Base-by-base conservation (phyloP, 2,329 filamentous ascomycete genomes). In the Claviceps sorghi region DNA sequence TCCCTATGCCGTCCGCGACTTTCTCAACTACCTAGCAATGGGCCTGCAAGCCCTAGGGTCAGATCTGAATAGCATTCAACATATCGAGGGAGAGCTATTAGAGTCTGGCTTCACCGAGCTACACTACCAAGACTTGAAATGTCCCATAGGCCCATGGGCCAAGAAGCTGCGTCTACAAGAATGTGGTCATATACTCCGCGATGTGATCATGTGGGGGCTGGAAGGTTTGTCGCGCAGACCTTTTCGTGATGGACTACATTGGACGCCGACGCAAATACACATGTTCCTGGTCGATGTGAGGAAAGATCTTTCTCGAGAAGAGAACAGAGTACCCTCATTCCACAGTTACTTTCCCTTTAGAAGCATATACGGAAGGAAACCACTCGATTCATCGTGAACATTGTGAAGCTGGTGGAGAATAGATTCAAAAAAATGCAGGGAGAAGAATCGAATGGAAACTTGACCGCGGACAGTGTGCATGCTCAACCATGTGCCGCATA, bases 111-210 rank as follows among this genome's bases (percentile, higher is more conserved):
- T 76, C 60, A 58, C 62, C 38, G 59, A 64, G 21, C 58, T 76
- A 30, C 57, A 57, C 4, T 66, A 69, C 58, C 68, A 70, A 54
- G 64, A 64, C 22, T 67, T 73, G 26, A 76, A 76, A 58, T 70
- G 68, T 8, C 75, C 75, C 4, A 59, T 76, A 1, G 75, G 75
- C 17, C 61, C 68, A 3, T 78, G 75, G 75, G 67, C 74, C 2
- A 65, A 66, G 48, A 66, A 67, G 52, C 58, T 64, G 29, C 65
- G 69, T 3, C 65, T 74, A 21, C 66, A 69, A 47, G 65, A 71
- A 38, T 74, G 71, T 55, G 74, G 74, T 1, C 63, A 72, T 34
- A 66, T 76, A 26, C 58, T 76, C 54, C 64, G 71, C 36, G 71
- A 72, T 29, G 67, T 68, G 4, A 61, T 70, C 50, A 62, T 69